Evolutionary conservation across 352 stramenopile genomes (phyloP), one percentile per base, ranked within the genome.

Genomic region (Pythium periplocum): DNA sequence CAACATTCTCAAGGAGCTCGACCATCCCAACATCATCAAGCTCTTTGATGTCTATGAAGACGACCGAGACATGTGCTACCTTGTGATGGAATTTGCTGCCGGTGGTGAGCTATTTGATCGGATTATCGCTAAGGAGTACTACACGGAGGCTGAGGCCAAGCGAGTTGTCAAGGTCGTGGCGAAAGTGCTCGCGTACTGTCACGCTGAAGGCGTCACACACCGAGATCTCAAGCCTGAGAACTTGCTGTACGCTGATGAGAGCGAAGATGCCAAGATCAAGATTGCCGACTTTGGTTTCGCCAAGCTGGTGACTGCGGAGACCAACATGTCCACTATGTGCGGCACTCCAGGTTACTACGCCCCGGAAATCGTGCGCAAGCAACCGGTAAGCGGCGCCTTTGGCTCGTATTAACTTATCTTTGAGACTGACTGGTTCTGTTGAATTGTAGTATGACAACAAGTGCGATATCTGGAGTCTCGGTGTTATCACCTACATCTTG

Each of bases 181-280:
- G 33, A 86, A 93, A 44, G 87, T 89, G 31, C 68, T 98, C 12
- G 61, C 66, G 0, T 95, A 97, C 64, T 97, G 86, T 64, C 91
- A 98, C 69, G 56, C 59, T 5, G 51, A 75, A 54, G 75, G 89
- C 45, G 86, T 98, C 57, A 96, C 96, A 9, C 95, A 98, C 44
- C 86, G 93, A n/a, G 96, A 99, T 66, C 78, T 99, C 51, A 99
- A 99, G 65, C 94, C 96, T 9, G 93, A 98, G 74, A 99, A 98
- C 69, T 68, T 98, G 38, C 69, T 99, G 32, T 91, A 98, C 49
- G 63, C 78, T 5, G 72, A 86, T 63, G 72, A 81, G 31, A 84
- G 71, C 12, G 79, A 96, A 39, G 78, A 92, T 57, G 82, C 94
- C 5, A 62, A 83, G 51, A 95, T 99, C 61, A 98, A 98, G 69